These are phyloP conservation scores for Magnaporthiopsis incrustans DNA, from an alignment of 2,329 filamentous ascomycete genomes.

Conservation along the genomic window DNA sequence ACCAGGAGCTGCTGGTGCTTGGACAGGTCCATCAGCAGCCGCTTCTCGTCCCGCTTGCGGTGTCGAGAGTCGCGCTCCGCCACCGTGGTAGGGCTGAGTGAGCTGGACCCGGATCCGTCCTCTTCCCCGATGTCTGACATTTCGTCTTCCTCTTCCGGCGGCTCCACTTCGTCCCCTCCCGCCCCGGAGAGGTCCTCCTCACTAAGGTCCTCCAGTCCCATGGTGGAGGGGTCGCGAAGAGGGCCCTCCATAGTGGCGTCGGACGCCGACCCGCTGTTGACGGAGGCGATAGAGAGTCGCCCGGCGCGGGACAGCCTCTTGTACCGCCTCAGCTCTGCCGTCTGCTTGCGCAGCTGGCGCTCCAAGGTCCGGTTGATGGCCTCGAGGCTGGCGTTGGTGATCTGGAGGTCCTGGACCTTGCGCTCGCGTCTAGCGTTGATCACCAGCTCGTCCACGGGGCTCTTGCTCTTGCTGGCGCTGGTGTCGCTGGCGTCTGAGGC, in stretches of 20 bases:
- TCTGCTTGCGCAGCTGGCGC: slow-evolving; percentile 84
- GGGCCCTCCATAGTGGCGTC: slow-evolving; percentile 31
- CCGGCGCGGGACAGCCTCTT: slow-evolving; percentile 79
- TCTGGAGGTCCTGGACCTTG: slow-evolving; percentile 93
- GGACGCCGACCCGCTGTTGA: slow-evolving; percentile 34
- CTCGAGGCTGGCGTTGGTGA: slow-evolving; percentile 88
- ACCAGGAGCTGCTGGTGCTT: slow-evolving; percentile 84
- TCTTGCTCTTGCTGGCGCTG: slow-evolving; percentile 50
- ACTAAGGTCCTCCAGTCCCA: slow-evolving; percentile 42
- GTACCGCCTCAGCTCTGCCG: slow-evolving; percentile 76
- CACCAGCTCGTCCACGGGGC: slow-evolving; percentile 63
- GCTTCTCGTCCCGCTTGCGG: slow-evolving; percentile 69
- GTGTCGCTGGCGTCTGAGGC: slow-evolving; percentile 28
- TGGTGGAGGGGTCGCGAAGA: slow-evolving; percentile 31
- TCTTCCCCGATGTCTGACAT: slow-evolving; percentile 40
- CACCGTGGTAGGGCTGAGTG: slow-evolving; percentile 30
- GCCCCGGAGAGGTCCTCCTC: slow-evolving; percentile 29
- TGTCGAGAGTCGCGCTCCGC: slow-evolving; percentile 41
- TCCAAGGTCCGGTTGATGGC: slow-evolving; percentile 94
- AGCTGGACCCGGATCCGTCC: slow-evolving; percentile 21
- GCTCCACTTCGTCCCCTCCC: slow-evolving; percentile 24
- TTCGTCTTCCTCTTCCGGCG: slow-evolving; percentile 37
- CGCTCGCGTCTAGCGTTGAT: slow-evolving; percentile 84
- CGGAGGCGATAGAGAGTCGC: slow-evolving; percentile 53
- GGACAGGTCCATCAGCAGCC: slow-evolving; percentile 74